Evolutionary conservation across 2,329 filamentous ascomycete species (phyloP).

Genomic region (Colletotrichum gigasporum): DNA sequence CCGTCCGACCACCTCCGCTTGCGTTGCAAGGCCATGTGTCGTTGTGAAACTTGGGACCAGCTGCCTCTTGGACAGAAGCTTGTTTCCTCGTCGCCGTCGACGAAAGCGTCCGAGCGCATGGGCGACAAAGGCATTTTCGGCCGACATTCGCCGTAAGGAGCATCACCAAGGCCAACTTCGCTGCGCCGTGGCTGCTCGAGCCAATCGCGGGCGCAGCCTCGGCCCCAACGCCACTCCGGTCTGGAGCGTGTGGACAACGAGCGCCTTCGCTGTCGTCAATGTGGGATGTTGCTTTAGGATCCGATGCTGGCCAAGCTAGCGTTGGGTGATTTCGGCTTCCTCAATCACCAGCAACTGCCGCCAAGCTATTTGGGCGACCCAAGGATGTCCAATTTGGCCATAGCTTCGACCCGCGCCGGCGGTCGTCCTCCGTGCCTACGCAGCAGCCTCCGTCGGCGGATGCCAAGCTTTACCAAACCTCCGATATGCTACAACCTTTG

Average conservation of each 20-base stretch:
- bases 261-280: not conserved
- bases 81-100: not conserved
- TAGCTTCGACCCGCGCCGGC: no score
- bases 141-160: not conserved
- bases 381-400: no score
- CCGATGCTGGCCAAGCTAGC: not conserved
- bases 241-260: no score
- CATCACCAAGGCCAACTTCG: not conserved
- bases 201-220: not conserved
- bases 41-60: slow-evolving; percentile 13
- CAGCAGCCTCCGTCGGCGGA: no score
- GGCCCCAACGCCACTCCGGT: not conserved
- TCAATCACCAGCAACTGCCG: no score
- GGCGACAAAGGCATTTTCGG: not conserved
- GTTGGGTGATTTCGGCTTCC: no score
- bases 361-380: no score
- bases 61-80: slow-evolving; percentile 19
- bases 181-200: no score
- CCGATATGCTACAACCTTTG: no score
- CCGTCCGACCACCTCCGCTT: not conserved
- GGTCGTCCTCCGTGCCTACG: no score
- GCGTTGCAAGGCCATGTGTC: slow-evolving; percentile 3
- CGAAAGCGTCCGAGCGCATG: not conserved
- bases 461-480: not conserved
- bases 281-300: no score